Evolutionary conservation across 169 alveolate species (phyloP).

Genomic region (Pseudocohnilembus persalinus): DNA sequence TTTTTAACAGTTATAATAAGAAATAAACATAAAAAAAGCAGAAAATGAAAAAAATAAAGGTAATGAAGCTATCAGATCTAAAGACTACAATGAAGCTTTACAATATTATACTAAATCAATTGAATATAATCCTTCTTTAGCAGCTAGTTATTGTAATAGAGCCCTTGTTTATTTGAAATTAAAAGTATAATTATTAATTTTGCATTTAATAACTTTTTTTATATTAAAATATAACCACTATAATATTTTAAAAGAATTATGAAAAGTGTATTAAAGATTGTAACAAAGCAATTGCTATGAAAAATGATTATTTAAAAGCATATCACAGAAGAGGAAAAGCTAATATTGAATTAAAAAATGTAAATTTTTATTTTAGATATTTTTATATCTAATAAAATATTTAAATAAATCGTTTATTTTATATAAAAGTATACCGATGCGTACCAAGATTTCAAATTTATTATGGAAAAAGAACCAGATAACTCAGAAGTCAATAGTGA

Average conservation of each 20-base stretch:
- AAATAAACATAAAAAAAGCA: slow-evolving; percentile 55
- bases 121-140: slow-evolving; percentile 56
- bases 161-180: slow-evolving; percentile 72
- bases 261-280: slow-evolving; percentile 73
- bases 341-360: slow-evolving; percentile 50
- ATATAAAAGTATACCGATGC: slow-evolving; percentile 46
- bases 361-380: neutral
- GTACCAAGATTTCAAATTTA: slow-evolving; percentile 64
- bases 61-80: slow-evolving; percentile 76
- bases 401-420: neutral
- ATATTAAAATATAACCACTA: neutral
- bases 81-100: slow-evolving; percentile 76
- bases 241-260: slow-evolving; percentile 28
- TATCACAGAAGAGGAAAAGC: slow-evolving; percentile 84
- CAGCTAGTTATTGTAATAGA: slow-evolving; percentile 79
- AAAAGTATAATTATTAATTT: no score
- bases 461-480: slow-evolving; percentile 71
- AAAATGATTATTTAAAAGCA: slow-evolving; percentile 77
- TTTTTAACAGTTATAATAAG: neutral
- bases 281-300: slow-evolving; percentile 70
- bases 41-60: slow-evolving; percentile 79
- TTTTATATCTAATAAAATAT: no score
- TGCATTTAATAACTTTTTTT: neutral
- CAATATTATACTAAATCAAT: slow-evolving; percentile 69
- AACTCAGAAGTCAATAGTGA: slow-evolving; percentile 72